Evolutionary conservation across 129 eudicot species (phyloP), one percentile per base, ranked within the genome.

Genomic region (Ambrosia artemisiifolia): DNA sequence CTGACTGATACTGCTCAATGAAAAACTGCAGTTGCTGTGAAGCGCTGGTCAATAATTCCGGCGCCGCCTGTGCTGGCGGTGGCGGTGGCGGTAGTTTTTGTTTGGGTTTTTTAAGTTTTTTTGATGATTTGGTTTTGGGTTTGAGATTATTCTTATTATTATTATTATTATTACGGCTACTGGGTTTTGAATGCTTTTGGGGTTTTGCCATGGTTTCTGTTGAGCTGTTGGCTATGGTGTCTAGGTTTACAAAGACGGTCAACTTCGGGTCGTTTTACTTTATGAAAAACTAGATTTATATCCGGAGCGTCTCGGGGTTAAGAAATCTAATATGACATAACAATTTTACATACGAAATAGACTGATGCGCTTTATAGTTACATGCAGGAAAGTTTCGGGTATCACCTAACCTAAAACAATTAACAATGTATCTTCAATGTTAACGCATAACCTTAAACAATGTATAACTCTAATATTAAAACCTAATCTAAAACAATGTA

Each of bases 1-100:
- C 83, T 1, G 85, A 82, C 35, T 89, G 85, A 78, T 74, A 86
- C 78, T 84, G 92, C 34, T 80, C 57, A 9, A 82, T 63, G 54
- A 89, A 86, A 75, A 74, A 89, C 11, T 77, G 65, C 33, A 87
- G 86, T 79, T 84, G 92, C 82, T 84, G 84, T 11, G 86, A 73
- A 20, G 88, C 70, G 38, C 87, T 76, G 4, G 81, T 68, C 60
- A 78, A 14, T 36, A 78, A 63, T 42, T 70, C 76, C 5, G 81
- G 81, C 34, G 80, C 67, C 11, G 80, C 28, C 3, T 57, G 56
- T 11, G 44, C 57, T 1, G 17, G 71, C 3, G 54, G 78, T 38
- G 24, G 71, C 43, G 78, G 54, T 40, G 49, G 67, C 30, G 63
- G 76, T 49, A 40, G 30, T 57, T 57, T 35, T 6, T 43, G 59